Evolutionary conservation across 2,329 filamentous ascomycete genomes (phyloP), one percentile per base, ranked within the genome.

Genomic region (Cladosporium colombiae): DNA sequence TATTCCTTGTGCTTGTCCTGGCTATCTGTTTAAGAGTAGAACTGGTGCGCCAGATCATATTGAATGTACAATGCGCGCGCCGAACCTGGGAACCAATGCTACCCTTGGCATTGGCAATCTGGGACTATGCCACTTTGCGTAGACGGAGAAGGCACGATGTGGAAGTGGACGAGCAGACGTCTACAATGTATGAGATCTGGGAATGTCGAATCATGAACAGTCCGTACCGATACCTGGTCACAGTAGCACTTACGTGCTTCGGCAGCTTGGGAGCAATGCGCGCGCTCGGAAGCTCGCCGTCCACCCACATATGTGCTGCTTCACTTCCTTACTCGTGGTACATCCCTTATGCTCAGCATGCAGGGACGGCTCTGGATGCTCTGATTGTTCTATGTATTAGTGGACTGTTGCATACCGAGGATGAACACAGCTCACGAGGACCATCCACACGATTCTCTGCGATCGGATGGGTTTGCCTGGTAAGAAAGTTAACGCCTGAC

Each of bases 291-390:
- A 77, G 75, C 53, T 78, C 76, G 18, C 70, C 73, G 49, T 83
- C 82, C 18, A 83, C 82, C 3, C 82, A 82, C 65, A 82, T 85
- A 25, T 86, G 84, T 69, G 79, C 82, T 1, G 72, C 78, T 13
- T 70, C 75, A 1, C 75, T 78, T 33, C 69, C 73, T 21, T 74
- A 78, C 44, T 71, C 72, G 33, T 68, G 72, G 60, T 70, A 72
- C 11, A 70, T 82, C 8, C 79, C 77, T 7, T 67, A 71, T 3
- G 68, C 82, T 58, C 79, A 80, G 68, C 63, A 78, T 33, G 35
- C 79, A 29, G 78, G 75, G 27, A 68, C 78, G 1, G 33, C 78
- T 8, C 66, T 84, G 23, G 83, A 86, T 68, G 73, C 77, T 16
- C 60, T 73, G 40, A 76, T 84, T 55, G 65, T 81, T 18, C 74